A percentile compares a stretch with the other conserved stretches of the same genome.
These are phyloP conservation scores for Rosa persica DNA, from an alignment of 306 rosid genomes.

Conservation along the genomic window DNA sequence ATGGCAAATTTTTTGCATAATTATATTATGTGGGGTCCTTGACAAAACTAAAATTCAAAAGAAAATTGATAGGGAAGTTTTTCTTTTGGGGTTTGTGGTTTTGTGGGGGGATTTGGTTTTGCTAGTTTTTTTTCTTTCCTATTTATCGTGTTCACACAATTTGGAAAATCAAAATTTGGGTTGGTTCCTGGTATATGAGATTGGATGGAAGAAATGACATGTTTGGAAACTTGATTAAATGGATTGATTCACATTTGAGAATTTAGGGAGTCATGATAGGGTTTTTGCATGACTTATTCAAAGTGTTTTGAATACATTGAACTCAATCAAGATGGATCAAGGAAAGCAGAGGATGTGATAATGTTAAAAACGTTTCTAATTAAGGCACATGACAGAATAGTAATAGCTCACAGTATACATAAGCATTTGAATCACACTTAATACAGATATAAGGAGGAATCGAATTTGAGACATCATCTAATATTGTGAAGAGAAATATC, in stretches of 20 bases:
- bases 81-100: not conserved
- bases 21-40: conserved; percentile 11
- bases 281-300: not conserved
- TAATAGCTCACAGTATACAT: not conserved
- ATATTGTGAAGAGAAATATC: not conserved
- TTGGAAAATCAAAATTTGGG: not conserved
- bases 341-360: not conserved
- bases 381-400: not conserved
- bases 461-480: not conserved
- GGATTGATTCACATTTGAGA: not conserved
- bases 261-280: not conserved
- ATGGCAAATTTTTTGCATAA: not conserved
- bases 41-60: not conserved
- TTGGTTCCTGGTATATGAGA: not conserved
- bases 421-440: not conserved
- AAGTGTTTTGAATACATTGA: not conserved
- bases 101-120: not conserved
- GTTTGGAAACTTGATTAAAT: not conserved
- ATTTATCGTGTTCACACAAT: not conserved
- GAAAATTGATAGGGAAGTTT: not conserved
- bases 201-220: not conserved
- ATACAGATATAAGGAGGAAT: not conserved
- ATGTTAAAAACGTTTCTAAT: not conserved
- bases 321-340: not conserved
- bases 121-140: not conserved